Percentiles rank a stretch among this genome's conserved stretches.
phyloP scores from a whole-genome alignment of 2,329 filamentous ascomycete species.

The Pseudopyricularia cyperi region DNA sequence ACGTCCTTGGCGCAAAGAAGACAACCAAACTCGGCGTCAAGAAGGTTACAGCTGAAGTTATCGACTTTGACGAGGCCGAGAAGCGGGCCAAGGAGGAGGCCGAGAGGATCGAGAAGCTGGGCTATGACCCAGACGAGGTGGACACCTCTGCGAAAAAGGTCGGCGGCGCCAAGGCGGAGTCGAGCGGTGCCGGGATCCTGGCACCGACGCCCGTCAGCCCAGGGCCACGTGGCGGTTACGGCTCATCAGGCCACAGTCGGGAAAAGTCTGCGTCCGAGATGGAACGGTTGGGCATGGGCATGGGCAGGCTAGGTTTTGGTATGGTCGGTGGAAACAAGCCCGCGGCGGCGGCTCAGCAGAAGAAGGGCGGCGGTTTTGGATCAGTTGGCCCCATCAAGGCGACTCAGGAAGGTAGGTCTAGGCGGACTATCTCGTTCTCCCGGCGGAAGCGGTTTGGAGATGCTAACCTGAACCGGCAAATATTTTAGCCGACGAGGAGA shows the following conservation, averaged over 20 bases:
- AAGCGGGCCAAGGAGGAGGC: conserved; percentile 96
- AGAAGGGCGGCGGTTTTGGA: conserved; percentile 76
- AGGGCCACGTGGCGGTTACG: conserved; percentile 40
- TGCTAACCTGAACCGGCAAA: conserved; percentile 1
- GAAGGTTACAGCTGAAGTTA: conserved; percentile 67
- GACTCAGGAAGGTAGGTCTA: conserved; percentile 45
- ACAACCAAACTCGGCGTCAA: conserved; percentile 78
- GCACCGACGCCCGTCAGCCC: conserved; percentile 67
- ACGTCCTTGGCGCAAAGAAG: conserved; percentile 79
- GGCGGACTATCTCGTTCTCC: background rate
- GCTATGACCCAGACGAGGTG: conserved; percentile 89
- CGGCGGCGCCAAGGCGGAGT: conserved; percentile 21
- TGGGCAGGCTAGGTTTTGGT: conserved; percentile 75
- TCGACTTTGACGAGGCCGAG: conserved; percentile 96
- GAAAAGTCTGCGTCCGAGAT: conserved; percentile 64
- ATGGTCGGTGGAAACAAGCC: conserved; percentile 58
- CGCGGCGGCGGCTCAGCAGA: conserved; percentile 44
- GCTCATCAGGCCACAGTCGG: conserved; percentile 38
- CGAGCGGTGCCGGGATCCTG: conserved; percentile 29
- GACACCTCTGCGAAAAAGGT: conserved; percentile 34
- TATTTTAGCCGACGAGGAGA: conserved; percentile 56
- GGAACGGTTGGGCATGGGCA: conserved; percentile 81
- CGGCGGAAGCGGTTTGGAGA: background rate
- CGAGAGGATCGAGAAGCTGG: conserved; percentile 86
- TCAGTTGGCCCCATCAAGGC: conserved; percentile 67